Conservation (phyloP, 805 yeast genomes). For the Myxozyma lipomycoides region DNA sequence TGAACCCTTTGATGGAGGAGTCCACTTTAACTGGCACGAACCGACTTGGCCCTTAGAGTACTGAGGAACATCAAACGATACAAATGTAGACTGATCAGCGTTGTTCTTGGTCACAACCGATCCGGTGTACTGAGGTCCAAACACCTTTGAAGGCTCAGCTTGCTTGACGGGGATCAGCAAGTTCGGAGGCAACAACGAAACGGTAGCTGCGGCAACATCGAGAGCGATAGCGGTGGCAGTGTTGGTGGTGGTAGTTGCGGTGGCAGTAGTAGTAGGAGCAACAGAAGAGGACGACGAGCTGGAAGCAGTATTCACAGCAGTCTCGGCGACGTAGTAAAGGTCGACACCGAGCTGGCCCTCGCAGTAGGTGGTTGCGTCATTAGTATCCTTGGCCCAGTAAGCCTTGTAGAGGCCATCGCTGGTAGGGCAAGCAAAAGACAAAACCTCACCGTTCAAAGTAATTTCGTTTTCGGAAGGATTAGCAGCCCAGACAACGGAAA, state of each 20-base stretch:
- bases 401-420: constrained; percentile 7
- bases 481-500: constrained; percentile 15
- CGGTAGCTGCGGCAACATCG: constrained; percentile 16
- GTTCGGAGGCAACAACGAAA: constrained; percentile 22
- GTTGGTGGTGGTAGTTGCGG: constrained; percentile 3
- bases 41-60: constrained; percentile 4
- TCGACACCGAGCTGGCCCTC: constrained; percentile 11
- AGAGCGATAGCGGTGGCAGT: constrained; percentile 4
- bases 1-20: constrained; percentile 19
- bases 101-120: not conserved
- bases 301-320: not conserved
- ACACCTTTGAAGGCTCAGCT: constrained; percentile 11
- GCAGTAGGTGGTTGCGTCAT: constrained; percentile 7
- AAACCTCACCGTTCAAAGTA: constrained; percentile 8
- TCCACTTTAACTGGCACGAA: constrained; percentile 24
- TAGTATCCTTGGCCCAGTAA: constrained; percentile 15
- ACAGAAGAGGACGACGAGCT: not conserved
- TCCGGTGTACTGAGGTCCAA: constrained; percentile 23
- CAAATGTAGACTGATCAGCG: constrained; percentile 8
- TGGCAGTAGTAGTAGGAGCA: not conserved
- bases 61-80: constrained; percentile 22
- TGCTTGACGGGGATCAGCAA: constrained; percentile 21
- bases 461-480: constrained; percentile 4
- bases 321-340: constrained; percentile 2
- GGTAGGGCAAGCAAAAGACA: constrained; percentile 12